Percentiles rank a stretch among this genome's conserved stretches.
phyloP scores from a whole-genome alignment of 768 basidiomycete species.

The Candolleomyces eurysporus region DNA sequence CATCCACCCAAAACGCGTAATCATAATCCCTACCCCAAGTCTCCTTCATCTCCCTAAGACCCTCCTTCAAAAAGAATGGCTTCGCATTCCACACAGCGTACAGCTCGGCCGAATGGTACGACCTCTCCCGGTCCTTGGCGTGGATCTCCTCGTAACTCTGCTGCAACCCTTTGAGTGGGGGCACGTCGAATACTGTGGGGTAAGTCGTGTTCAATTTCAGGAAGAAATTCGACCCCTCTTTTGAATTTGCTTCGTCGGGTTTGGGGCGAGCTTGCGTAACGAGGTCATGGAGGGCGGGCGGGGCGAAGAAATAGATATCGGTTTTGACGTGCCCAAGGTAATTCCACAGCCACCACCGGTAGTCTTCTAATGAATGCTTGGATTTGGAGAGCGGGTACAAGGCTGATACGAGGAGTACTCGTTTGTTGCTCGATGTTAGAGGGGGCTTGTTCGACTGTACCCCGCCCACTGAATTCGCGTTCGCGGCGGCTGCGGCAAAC shows the following conservation, averaged over 20 bases:
- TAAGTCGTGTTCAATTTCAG: conserved; percentile 47
- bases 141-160: conserved; percentile 42
- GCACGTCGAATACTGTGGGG: conserved; percentile 44
- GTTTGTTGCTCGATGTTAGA: background rate
- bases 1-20: conserved; percentile 60
- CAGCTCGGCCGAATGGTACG: conserved; percentile 42
- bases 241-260: background rate
- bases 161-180: conserved; percentile 36
- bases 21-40: conserved; percentile 35
- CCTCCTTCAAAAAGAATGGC: conserved; percentile 47
- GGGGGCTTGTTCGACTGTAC: background rate
- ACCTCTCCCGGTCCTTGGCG: conserved; percentile 41
- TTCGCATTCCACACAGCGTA: conserved; percentile 60
- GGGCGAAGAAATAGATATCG: conserved; percentile 54
- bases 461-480: no score
- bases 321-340: conserved; percentile 45
- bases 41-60: conserved; percentile 24
- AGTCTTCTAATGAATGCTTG: conserved; percentile 47
- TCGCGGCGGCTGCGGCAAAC: no score
- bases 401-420: conserved; percentile 53
- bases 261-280: conserved; percentile 28
- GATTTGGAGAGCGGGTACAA: conserved; percentile 50
- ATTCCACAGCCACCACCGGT: conserved; percentile 40
- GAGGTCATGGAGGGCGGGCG: conserved; percentile 34
- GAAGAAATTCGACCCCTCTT: conserved; percentile 13